phyloP scores from a whole-genome alignment of 1,284 basidiomycete genomes.

The Erythrobasidium hasegawianum region DNA sequence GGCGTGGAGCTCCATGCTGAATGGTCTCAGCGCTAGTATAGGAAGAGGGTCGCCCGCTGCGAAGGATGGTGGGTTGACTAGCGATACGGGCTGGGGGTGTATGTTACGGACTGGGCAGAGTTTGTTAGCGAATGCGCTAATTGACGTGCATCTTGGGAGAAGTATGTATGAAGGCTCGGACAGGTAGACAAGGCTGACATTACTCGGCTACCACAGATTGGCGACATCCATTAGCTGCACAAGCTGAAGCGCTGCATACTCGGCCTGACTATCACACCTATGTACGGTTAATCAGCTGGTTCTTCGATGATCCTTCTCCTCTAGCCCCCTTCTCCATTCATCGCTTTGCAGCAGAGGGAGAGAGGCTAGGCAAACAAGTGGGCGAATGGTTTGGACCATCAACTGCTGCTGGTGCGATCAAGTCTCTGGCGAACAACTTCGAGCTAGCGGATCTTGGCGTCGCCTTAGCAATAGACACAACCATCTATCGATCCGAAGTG shows the following conservation, averaged over 20 bases:
- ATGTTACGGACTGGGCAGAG: slow-evolving; percentile 95
- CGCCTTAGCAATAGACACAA: slow-evolving; percentile 74
- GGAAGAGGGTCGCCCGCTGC: slow-evolving; percentile 51
- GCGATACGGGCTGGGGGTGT: slow-evolving; percentile 95
- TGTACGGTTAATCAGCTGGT: slow-evolving; percentile 86
- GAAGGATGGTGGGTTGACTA: slow-evolving; percentile 70
- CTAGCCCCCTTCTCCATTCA: slow-evolving; percentile 94
- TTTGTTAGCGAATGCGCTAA: slow-evolving; percentile 79
- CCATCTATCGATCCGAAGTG: slow-evolving; percentile 81
- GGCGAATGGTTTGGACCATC: slow-evolving; percentile 98
- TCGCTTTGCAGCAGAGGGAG: slow-evolving; percentile 85
- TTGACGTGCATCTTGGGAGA: slow-evolving; percentile 77
- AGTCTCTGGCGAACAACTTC: slow-evolving; percentile 75
- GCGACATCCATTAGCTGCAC: slow-evolving; percentile 60
- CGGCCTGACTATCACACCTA: slow-evolving; percentile 56
- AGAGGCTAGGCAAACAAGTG: slow-evolving; percentile 84
- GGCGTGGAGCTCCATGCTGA: slow-evolving; percentile 39
- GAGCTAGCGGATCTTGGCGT: slow-evolving; percentile 77
- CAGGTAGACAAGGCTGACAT: too few species aligned
- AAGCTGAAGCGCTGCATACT: slow-evolving; percentile 10
- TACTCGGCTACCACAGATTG: too few species aligned
- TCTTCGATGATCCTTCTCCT: slow-evolving; percentile 82
- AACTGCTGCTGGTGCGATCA: slow-evolving; percentile 91
- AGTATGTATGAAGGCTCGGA: slow-evolving; percentile 64
- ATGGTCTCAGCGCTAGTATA: slow-evolving; percentile 49